Conservation (phyloP, 805 yeast genomes). For the Naumovozyma baii region DNA sequence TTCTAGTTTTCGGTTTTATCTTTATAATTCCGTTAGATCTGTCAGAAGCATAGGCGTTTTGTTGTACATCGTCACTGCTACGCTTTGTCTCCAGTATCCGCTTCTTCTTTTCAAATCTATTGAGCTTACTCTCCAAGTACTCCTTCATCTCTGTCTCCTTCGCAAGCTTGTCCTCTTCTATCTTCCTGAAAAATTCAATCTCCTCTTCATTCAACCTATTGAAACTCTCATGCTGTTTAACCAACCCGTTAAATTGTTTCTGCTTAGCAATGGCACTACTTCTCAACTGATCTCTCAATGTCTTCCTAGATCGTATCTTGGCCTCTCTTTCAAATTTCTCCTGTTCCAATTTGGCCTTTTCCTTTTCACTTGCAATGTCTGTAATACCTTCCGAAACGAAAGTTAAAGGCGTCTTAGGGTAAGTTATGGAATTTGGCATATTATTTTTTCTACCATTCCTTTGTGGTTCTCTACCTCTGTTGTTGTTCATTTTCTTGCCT, state of each 20-base stretch:
- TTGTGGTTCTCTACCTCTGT: no score
- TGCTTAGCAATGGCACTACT: conserved; percentile 23
- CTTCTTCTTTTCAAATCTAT: not conserved
- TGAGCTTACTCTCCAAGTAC: not conserved
- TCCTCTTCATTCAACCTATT: conserved; percentile 22
- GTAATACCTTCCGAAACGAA: conserved; percentile 26
- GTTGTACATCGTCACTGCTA: not conserved
- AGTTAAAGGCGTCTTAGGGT: no score
- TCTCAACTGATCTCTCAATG: conserved; percentile 25
- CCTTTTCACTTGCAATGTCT: conserved; percentile 17
- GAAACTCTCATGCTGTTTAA: conserved; percentile 22
- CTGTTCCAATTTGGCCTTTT: conserved; percentile 15
- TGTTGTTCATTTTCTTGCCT: no score
- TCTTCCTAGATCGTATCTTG: conserved; percentile 17
- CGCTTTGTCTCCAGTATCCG: not conserved
- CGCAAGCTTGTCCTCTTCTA: conserved; percentile 3
- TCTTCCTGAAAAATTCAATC: conserved; percentile 11
- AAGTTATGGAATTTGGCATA: no score
- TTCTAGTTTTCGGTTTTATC: not conserved
- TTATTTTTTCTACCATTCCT: no score
- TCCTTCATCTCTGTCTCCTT: conserved; percentile 8
- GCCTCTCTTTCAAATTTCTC: conserved; percentile 16
- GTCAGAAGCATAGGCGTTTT: not conserved
- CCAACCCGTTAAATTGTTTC: conserved; percentile 15
- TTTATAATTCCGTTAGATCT: not conserved